These are phyloP conservation scores for Nemania diffusa DNA, from an alignment of 2,329 filamentous ascomycete species.

Conservation along the genomic window DNA sequence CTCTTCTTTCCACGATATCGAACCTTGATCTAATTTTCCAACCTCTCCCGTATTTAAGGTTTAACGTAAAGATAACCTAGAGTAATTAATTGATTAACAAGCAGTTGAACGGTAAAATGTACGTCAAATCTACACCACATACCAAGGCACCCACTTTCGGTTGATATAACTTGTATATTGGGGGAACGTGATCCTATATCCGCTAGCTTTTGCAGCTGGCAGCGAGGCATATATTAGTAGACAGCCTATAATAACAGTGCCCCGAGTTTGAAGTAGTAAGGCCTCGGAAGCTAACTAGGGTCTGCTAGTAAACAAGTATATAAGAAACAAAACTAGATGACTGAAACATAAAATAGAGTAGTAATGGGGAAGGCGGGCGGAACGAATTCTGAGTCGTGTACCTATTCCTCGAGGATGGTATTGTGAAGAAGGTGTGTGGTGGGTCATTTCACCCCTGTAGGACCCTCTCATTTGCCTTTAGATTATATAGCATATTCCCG, in stretches of 20 bases:
- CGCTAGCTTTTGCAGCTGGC: background rate
- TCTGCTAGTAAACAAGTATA: conserved; percentile 10
- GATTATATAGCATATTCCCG: background rate
- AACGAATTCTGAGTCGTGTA: conserved; percentile 2
- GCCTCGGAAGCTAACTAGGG: conserved; percentile 4
- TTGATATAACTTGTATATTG: conserved; percentile 5
- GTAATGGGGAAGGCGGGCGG: conserved; percentile 4
- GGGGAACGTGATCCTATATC: conserved; percentile 3
- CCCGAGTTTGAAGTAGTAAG: conserved; percentile 3
- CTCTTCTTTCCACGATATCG: background rate
- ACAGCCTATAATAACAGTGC: background rate
- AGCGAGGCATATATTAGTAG: background rate
- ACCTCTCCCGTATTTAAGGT: background rate
- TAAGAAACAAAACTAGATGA: conserved; percentile 2
- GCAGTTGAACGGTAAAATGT: conserved; percentile 2
- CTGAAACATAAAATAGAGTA: conserved; percentile 15
- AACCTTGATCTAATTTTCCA: background rate
- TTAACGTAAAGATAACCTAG: background rate
- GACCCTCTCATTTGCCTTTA: conserved; percentile 1
- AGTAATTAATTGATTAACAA: conserved; percentile 4
- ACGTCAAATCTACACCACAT: background rate
- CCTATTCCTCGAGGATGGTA: conserved; percentile 1
- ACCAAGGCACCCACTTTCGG: background rate
- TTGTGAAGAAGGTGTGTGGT: conserved; percentile 7
- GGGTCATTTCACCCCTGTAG: conserved; percentile 5